phyloP scores from a whole-genome alignment of 2,329 filamentous ascomycete species.

The Xylaria sp. region DNA sequence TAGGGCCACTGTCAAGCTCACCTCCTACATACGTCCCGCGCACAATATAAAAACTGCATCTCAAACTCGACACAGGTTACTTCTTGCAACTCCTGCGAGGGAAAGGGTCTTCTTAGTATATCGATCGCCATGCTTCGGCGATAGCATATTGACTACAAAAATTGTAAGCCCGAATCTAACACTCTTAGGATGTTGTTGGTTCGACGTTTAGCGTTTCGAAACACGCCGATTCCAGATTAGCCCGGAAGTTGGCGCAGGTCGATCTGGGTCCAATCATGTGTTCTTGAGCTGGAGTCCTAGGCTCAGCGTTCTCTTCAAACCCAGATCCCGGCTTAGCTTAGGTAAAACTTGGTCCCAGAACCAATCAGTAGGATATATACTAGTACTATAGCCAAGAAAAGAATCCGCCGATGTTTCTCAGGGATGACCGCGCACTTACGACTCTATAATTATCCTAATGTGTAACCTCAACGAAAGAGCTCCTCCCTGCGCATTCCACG shows the following conservation, averaged over 20 bases:
- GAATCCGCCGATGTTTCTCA: too few relatives aligned
- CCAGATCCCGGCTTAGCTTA: not conserved
- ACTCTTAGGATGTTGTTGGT: not conserved
- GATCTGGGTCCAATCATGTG: not conserved
- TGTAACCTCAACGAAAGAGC: not conserved
- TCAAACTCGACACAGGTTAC: too few relatives aligned
- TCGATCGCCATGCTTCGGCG: not conserved
- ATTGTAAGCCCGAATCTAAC: not conserved
- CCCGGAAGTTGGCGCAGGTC: not conserved
- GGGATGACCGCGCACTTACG: not conserved
- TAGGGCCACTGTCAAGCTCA: not conserved
- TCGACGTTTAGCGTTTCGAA: not conserved
- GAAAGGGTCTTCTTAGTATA: not conserved
- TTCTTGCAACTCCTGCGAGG: not conserved
- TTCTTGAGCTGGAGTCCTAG: not conserved
- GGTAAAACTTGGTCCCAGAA: not conserved
- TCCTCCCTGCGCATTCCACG: not conserved
- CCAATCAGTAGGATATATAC: not conserved
- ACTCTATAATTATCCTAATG: not conserved
- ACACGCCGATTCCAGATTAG: not conserved
- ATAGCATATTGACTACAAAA: not conserved
- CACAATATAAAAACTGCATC: not conserved
- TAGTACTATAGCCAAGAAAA: not conserved
- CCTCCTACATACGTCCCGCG: not conserved
- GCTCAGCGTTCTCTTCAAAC: not conserved